Evolutionary conservation across 768 basidiomycete genomes (phyloP), one percentile per base, ranked within the genome.

Genomic region (Tephrocybe rancida): DNA sequence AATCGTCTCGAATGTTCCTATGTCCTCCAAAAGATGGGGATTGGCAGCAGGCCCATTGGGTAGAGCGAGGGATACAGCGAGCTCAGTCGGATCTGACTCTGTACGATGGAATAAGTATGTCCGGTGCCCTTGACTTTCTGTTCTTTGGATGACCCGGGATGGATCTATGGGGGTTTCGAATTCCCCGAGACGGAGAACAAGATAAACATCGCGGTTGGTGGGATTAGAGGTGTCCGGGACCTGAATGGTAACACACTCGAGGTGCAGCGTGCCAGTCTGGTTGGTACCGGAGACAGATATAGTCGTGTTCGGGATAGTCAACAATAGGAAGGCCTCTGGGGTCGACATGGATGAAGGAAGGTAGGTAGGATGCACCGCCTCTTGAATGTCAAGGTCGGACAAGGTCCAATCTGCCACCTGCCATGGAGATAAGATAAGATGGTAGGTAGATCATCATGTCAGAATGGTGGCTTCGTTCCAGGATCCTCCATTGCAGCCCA

Each of bases 111-210:
- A 81, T 1, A 71, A 71, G 64, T 83, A 86, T 5, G 64, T 70
- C 56, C 80, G 68, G 16, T 67, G 52, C 1, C 69, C 74, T 11
- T 70, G 57, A 8, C 58, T 61, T 35, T 79, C 67, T 1, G 66
- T 59, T 44, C 77, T 73, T 3, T 68, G 68, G 48, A 90, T 74
- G 5, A 70, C 51, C 18, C 77, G 71, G 3, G 74, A 67, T 1
- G 88, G 88, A 49, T 87, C 83, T 24, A 91, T 68, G 7, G 84
- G 81, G 21, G 77, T 70, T 61, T 90, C 87, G 39, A 81, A 74
- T 3, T 67, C 35, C 53, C 81, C 78, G 14, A 89, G 64, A 30
- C 78, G 77, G 41, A 90, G 64, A 19, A 90, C 83, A 48, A 91
- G 82, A 67, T 84, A 90, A 48, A 87, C 79, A 58, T 86, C 83